Conservation (phyloP, 2,329 filamentous ascomycete species). For the Massarina eburnea region DNA sequence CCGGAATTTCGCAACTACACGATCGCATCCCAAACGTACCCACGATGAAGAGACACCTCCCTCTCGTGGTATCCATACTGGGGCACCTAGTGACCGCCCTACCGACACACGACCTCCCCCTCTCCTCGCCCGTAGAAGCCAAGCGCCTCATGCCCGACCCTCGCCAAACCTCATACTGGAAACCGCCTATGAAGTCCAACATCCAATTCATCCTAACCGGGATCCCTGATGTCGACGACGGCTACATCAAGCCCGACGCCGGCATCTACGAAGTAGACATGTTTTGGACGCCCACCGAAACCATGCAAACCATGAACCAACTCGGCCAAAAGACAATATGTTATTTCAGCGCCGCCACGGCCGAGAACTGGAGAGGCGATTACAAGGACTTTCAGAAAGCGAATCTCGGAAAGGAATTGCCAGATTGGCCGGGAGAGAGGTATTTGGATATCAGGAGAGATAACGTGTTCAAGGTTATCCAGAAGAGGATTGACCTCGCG, state of each 20-base stretch:
- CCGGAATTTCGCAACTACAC: not conserved
- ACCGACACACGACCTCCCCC: conserved; percentile 15
- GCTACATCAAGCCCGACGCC: conserved; percentile 17
- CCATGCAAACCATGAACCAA: conserved; percentile 16
- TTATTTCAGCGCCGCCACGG: conserved; percentile 28
- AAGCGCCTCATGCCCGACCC: conserved; percentile 8
- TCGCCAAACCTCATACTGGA: conserved; percentile 16
- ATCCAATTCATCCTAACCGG: conserved; percentile 26
- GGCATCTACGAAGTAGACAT: conserved; percentile 26
- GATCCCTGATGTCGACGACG: conserved; percentile 21
- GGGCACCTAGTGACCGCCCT: conserved; percentile 11
- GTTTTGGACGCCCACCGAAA: conserved; percentile 22
- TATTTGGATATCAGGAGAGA: conserved; percentile 23
- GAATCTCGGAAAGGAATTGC: conserved; percentile 20
- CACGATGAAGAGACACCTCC: conserved; percentile 6
- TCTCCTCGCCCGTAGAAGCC: conserved; percentile 15
- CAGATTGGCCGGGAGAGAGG: conserved; percentile 26
- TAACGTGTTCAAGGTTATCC: conserved; percentile 26
- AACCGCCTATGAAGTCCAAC: conserved; percentile 21
- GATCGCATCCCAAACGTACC: not conserved
- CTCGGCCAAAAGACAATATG: conserved; percentile 23
- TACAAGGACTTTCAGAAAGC: conserved; percentile 18
- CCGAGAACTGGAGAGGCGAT: conserved; percentile 26
- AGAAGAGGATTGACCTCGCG: conserved; percentile 27
- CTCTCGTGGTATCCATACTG: conserved; percentile 4